Evolutionary conservation across 2,329 filamentous ascomycete genomes (phyloP).

Genomic region (Colletotrichum horii): DNA sequence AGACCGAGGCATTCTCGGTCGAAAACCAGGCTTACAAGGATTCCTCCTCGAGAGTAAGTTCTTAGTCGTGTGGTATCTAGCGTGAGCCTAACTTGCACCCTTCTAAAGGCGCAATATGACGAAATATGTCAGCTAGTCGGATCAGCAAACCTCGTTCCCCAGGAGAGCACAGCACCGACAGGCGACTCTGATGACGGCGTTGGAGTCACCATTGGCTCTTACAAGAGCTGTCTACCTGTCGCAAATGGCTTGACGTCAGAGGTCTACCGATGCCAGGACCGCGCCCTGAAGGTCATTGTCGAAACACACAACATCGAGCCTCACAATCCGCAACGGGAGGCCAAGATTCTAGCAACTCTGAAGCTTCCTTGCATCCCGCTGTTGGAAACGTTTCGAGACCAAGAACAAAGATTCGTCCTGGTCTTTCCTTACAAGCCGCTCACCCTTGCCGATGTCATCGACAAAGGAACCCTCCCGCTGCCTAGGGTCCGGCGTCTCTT

Average conservation of each 20-base stretch:
- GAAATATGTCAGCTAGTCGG: constrained; percentile 38
- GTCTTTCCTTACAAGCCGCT: constrained; percentile 84
- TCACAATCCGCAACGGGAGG: constrained; percentile 83
- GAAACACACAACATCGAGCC: constrained; percentile 76
- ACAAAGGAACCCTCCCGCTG: constrained; percentile 40
- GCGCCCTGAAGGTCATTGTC: constrained; percentile 85
- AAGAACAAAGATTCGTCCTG: constrained; percentile 74
- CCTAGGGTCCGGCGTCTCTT: constrained; percentile 52
- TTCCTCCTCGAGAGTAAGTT: constrained; percentile 12
- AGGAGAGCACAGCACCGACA: not conserved
- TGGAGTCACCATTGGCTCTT: constrained; percentile 58
- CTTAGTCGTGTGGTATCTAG: no score
- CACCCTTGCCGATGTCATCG: constrained; percentile 73
- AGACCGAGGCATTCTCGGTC: constrained; percentile 20
- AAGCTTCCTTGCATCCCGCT: constrained; percentile 67
- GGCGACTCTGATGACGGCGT: constrained; percentile 23
- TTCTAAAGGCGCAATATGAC: constrained; percentile 39
- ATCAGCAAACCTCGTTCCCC: constrained; percentile 14
- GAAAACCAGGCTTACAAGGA: constrained; percentile 23
- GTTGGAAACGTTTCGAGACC: constrained; percentile 75
- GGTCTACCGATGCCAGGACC: constrained; percentile 72
- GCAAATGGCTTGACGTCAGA: constrained; percentile 78
- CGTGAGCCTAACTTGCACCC: not conserved
- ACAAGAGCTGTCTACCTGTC: constrained; percentile 59
- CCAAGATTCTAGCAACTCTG: constrained; percentile 70